Conservation (phyloP, 1,284 basidiomycete species). For the Blastosporella zonata region DNA sequence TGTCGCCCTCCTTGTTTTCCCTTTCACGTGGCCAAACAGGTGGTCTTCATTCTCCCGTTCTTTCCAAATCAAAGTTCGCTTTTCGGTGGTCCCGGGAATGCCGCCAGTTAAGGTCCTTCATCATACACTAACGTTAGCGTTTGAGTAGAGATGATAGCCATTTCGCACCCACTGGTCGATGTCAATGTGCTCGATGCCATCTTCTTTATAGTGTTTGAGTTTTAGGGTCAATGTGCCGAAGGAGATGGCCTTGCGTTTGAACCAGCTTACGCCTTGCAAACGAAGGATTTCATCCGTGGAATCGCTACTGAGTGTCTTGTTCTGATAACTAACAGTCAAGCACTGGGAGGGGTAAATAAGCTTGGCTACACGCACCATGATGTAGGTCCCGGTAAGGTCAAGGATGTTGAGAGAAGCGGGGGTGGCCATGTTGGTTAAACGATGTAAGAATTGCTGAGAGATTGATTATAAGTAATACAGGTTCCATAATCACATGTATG, state of each 20-base stretch:
- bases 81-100: slow-evolving; percentile 52
- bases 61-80: slow-evolving; percentile 50
- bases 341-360: background rate
- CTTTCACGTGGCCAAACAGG: slow-evolving; percentile 53
- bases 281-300: slow-evolving; percentile 53
- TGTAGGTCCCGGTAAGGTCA: slow-evolving; percentile 49
- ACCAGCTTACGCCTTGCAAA: slow-evolving; percentile 62
- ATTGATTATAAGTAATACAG: background rate
- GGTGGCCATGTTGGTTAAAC: slow-evolving; percentile 27
- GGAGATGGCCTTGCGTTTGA: slow-evolving; percentile 53
- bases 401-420: slow-evolving; percentile 49
- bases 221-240: slow-evolving; percentile 50
- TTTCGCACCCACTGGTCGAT: slow-evolving; percentile 42
- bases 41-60: slow-evolving; percentile 47
- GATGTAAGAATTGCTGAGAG: background rate
- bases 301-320: slow-evolving; percentile 54
- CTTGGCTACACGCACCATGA: slow-evolving; percentile 37
- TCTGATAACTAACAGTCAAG: slow-evolving; percentile 31
- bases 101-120: slow-evolving; percentile 50
- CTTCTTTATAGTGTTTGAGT: slow-evolving; percentile 60
- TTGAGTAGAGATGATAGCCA: background rate
- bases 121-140: background rate
- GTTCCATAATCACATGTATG: background rate
- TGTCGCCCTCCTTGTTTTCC: slow-evolving; percentile 47
- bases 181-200: slow-evolving; percentile 55